phyloP scores from a whole-genome alignment of 768 basidiomycete species.

The Erythrobasidium yunnanense region DNA sequence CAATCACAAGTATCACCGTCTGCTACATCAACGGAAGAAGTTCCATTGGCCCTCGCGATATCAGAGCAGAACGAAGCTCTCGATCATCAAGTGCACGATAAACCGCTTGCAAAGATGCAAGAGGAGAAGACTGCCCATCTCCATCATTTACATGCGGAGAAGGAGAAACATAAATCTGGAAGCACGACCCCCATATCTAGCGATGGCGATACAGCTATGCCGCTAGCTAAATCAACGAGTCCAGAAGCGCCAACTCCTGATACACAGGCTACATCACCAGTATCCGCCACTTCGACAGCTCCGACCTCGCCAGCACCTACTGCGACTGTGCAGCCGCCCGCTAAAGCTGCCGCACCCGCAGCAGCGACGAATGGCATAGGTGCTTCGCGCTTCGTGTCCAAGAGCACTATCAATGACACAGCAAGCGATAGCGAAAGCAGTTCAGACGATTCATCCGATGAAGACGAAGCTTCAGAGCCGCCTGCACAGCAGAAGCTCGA shows the following conservation, averaged over 20 bases:
- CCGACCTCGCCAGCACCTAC: not conserved
- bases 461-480: too few relatives aligned
- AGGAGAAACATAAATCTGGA: not conserved
- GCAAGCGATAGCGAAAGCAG: not conserved
- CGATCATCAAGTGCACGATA: constrained; percentile 39
- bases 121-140: constrained; percentile 69
- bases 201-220: not conserved
- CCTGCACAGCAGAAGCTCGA: not conserved
- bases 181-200: not conserved
- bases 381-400: not conserved
- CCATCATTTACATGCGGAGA: constrained; percentile 18
- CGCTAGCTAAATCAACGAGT: not conserved
- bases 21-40: not conserved
- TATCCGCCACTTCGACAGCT: not conserved
- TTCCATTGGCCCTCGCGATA: constrained; percentile 2
- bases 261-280: too few relatives aligned
- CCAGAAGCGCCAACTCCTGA: not conserved
- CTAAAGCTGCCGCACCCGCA: not conserved
- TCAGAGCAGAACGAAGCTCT: constrained; percentile 22
- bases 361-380: not conserved
- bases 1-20: too few relatives aligned
- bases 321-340: not conserved
- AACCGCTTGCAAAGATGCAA: constrained; percentile 55
- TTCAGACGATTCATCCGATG: too few relatives aligned
- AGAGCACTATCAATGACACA: not conserved